Percentiles rank a stretch among this genome's conserved stretches.
Evolutionary conservation across 2,329 filamentous ascomycete species (phyloP).

Genomic region (Neurospora sp.): DNA sequence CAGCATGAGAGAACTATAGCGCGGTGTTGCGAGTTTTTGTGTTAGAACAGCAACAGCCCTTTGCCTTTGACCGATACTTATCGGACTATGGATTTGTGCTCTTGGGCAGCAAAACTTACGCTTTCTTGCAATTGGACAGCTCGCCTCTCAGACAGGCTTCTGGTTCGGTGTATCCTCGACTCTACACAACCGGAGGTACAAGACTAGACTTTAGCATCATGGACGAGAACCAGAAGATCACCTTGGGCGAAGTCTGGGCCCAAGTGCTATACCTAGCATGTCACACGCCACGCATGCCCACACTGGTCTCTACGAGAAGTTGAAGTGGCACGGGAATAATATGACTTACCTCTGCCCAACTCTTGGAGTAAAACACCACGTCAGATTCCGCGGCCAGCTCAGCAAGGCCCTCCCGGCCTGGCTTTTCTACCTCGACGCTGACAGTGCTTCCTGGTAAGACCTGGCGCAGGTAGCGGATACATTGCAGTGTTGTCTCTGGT

Average conservation of each 20-base stretch:
- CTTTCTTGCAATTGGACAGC: conserved; percentile 24
- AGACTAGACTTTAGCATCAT: not conserved
- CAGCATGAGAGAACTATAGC: conserved; percentile 26
- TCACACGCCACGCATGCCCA: conserved; percentile 11
- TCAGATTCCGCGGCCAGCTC: conserved; percentile 53
- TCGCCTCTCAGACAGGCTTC: conserved; percentile 41
- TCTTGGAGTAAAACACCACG: conserved; percentile 63
- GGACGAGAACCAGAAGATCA: not conserved
- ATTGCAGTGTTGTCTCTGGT: conserved; percentile 48
- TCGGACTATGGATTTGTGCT: not conserved
- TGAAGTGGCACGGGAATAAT: not conserved
- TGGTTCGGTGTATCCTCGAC: conserved; percentile 26
- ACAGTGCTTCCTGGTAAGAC: conserved; percentile 36
- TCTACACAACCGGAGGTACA: conserved; percentile 11
- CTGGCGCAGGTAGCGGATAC: conserved; percentile 45
- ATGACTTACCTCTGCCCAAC: conserved; percentile 55
- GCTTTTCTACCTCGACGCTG: conserved; percentile 67
- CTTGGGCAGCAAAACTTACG: conserved; percentile 28
- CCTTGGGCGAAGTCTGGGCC: not conserved
- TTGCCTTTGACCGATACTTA: not conserved
- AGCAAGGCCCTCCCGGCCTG: conserved; percentile 47
- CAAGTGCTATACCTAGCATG: not conserved
- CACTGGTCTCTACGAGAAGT: not conserved
- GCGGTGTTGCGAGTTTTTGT: conserved; percentile 4
- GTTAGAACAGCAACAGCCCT: not conserved